These are phyloP conservation scores for Ascochyta pisi DNA, from an alignment of 2,329 filamentous ascomycete species.

Conservation along the genomic window DNA sequence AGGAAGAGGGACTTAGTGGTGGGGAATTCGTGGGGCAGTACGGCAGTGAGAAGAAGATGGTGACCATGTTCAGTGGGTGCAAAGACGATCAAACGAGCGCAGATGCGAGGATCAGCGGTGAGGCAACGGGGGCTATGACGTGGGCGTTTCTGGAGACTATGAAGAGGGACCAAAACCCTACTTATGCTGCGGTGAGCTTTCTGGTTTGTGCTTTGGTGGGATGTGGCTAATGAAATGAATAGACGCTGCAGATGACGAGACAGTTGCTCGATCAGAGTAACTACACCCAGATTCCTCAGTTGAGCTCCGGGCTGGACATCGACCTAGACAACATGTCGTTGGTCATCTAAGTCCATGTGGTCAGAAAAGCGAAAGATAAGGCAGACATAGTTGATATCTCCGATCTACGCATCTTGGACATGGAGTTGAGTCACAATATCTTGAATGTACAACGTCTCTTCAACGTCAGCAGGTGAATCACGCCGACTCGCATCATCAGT, in stretches of 20 bases:
- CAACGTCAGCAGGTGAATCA: too few relatives aligned
- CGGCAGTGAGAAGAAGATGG: constrained; percentile 54
- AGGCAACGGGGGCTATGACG: constrained; percentile 55
- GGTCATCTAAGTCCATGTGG: constrained; percentile 26
- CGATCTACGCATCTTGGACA: too few relatives aligned
- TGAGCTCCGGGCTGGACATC: constrained; percentile 52
- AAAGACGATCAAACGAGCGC: constrained; percentile 60
- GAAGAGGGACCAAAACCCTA: constrained; percentile 46
- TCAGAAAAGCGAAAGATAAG: too few relatives aligned
- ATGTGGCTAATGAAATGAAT: too few relatives aligned
- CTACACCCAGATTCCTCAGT: constrained; percentile 55
- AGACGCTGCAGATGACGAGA: constrained; percentile 51
- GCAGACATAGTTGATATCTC: not conserved
- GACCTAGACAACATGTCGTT: constrained; percentile 49
- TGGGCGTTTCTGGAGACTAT: constrained; percentile 57
- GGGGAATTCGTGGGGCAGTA: constrained; percentile 55
- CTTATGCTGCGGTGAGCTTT: constrained; percentile 50
- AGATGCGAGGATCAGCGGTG: constrained; percentile 56
- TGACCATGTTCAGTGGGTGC: constrained; percentile 61
- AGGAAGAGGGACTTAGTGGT: constrained; percentile 51
- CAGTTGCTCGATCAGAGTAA: constrained; percentile 48
- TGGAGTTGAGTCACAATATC: too few relatives aligned
- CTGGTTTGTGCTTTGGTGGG: too few relatives aligned
- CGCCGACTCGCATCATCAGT: too few relatives aligned
- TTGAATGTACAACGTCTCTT: too few relatives aligned